Percentiles rank a stretch among this genome's conserved stretches.
phyloP scores from a whole-genome alignment of 306 rosid species.

The Clitoria ternatea region DNA sequence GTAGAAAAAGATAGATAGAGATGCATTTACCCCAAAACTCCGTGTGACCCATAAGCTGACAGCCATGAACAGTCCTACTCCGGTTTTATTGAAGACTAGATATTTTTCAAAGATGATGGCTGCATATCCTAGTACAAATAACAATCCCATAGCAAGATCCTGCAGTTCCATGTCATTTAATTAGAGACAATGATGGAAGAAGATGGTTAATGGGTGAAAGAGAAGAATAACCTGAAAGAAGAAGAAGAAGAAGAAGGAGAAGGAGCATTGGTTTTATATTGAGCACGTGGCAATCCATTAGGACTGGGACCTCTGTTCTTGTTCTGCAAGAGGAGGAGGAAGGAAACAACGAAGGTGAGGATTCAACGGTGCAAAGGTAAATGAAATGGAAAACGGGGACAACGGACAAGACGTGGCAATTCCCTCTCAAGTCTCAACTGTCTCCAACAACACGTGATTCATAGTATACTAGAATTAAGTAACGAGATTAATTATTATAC shows the following conservation, averaged over 20 bases:
- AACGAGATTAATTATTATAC: too few relatives aligned
- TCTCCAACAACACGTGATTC: too few relatives aligned
- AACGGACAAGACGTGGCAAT: too few relatives aligned
- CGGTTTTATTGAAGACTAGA: conserved; percentile 82
- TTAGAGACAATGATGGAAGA: conserved; percentile 15
- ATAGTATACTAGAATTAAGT: too few relatives aligned
- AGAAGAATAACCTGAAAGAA: conserved; percentile 53
- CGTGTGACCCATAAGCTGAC: conserved; percentile 85
- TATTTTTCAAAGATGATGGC: conserved; percentile 92
- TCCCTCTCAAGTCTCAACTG: too few relatives aligned
- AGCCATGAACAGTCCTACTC: conserved; percentile 94
- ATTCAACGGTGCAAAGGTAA: too few relatives aligned
- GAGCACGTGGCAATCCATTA: conserved; percentile 55
- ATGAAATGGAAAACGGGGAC: too few relatives aligned
- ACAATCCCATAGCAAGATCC: conserved; percentile 90
- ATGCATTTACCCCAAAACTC: conserved; percentile 79
- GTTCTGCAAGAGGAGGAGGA: conserved; percentile 35
- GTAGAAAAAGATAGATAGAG: background rate
- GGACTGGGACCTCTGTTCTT: conserved; percentile 27
- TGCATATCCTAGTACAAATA: conserved; percentile 84
- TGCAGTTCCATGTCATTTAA: conserved; percentile 21
- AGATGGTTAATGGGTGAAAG: background rate
- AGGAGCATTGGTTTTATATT: conserved; percentile 47
- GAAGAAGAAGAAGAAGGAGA: conserved; percentile 38
- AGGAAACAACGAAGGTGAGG: conserved; percentile 32